Percentiles rank a stretch among this genome's conserved stretches.
These are phyloP conservation scores for Blastomyces gilchristii DNA, from an alignment of 2,329 filamentous ascomycete species.

Conservation along the genomic window DNA sequence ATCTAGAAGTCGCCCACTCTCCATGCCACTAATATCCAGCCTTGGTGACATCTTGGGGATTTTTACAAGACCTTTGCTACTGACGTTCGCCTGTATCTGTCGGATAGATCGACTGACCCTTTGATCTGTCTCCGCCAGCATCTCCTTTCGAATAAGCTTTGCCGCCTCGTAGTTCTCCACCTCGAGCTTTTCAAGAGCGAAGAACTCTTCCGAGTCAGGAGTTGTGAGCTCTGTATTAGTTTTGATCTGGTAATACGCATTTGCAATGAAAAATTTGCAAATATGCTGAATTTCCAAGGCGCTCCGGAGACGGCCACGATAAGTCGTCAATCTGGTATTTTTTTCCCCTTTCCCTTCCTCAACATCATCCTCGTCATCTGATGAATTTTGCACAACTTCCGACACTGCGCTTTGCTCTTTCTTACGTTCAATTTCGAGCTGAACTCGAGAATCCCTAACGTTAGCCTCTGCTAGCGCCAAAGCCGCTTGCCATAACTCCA, in stretches of 20 bases:
- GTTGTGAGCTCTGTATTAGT: conserved; percentile 53
- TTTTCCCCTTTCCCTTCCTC: conserved; percentile 29
- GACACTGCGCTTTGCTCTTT: conserved; percentile 14
- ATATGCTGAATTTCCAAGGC: conserved; percentile 73
- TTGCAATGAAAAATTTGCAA: conserved; percentile 74
- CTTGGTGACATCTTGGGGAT: conserved; percentile 52
- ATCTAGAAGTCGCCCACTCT: conserved; percentile 57
- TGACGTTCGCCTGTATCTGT: conserved; percentile 46
- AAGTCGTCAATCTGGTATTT: conserved; percentile 44
- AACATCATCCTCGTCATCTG: conserved; percentile 27
- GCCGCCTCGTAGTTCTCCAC: conserved; percentile 64
- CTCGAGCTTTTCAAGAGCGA: conserved; percentile 58
- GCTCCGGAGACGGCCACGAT: conserved; percentile 56
- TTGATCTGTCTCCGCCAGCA: conserved; percentile 50
- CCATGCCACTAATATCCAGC: conserved; percentile 54
- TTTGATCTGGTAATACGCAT: conserved; percentile 75
- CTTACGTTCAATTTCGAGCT: conserved; percentile 43
- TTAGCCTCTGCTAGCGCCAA: conserved; percentile 39
- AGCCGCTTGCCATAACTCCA: conserved; percentile 57
- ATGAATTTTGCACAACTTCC: conserved; percentile 9
- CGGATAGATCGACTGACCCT: conserved; percentile 57
- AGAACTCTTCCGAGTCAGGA: conserved; percentile 58
- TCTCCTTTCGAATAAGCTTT: conserved; percentile 65
- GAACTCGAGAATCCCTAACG: conserved; percentile 54
- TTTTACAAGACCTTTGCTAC: conserved; percentile 47